These are phyloP conservation scores for Orbilia javanica DNA, from an alignment of 2,329 filamentous ascomycete genomes.

Conservation along the genomic window DNA sequence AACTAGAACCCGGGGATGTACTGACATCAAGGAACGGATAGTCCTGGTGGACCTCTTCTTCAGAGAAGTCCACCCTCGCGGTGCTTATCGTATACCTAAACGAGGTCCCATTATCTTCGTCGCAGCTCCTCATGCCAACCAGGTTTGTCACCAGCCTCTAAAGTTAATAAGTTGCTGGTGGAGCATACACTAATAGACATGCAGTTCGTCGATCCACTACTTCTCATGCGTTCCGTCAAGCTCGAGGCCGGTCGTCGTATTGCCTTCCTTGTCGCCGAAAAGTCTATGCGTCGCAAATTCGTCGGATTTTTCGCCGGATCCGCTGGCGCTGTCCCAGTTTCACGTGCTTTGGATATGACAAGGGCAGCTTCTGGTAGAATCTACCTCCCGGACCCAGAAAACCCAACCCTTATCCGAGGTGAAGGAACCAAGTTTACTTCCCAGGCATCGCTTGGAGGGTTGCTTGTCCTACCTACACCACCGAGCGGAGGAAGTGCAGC, in stretches of 20 bases:
- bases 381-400: slow-evolving; percentile 88
- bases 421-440: slow-evolving; percentile 85
- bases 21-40: slow-evolving; percentile 43
- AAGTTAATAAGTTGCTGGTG: neutral
- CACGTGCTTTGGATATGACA: slow-evolving; percentile 87
- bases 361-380: slow-evolving; percentile 83
- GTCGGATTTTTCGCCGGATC: slow-evolving; percentile 87
- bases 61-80: slow-evolving; percentile 93
- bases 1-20: neutral
- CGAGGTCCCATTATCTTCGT: slow-evolving; percentile 93
- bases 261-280: slow-evolving; percentile 92
- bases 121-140: slow-evolving; percentile 95
- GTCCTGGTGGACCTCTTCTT: slow-evolving; percentile 96
- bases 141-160: slow-evolving; percentile 70
- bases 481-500: slow-evolving; percentile 75
- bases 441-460: slow-evolving; percentile 80
- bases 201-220: slow-evolving; percentile 93
- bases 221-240: slow-evolving; percentile 90
- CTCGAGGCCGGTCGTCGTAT: slow-evolving; percentile 89
- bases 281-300: slow-evolving; percentile 89
- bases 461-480: slow-evolving; percentile 82
- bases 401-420: slow-evolving; percentile 84
- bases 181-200: slow-evolving; percentile 32
- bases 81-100: slow-evolving; percentile 93
- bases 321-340: slow-evolving; percentile 92